These are phyloP conservation scores for Scedosporium aurantiacum DNA, from an alignment of 2,329 filamentous ascomycete genomes.

Conservation along the genomic window DNA sequence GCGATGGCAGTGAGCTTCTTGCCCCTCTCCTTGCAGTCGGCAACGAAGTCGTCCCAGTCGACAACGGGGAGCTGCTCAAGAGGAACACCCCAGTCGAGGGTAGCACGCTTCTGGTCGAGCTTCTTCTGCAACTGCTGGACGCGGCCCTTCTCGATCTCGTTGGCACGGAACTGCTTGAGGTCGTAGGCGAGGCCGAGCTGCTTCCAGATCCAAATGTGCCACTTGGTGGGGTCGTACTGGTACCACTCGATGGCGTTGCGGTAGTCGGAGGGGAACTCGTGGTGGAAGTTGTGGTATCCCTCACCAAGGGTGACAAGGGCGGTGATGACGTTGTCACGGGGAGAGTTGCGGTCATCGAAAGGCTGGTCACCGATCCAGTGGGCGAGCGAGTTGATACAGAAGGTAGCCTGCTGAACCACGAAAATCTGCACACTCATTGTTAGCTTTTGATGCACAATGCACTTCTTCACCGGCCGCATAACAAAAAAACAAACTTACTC, in stretches of 20 bases:
- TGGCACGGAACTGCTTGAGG: constrained; percentile 81
- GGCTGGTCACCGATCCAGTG: constrained; percentile 90
- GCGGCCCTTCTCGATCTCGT: constrained; percentile 87
- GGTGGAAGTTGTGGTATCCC: constrained; percentile 93
- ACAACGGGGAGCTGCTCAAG: constrained; percentile 78
- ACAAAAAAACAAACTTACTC: constrained; percentile 19
- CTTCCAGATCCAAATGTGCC: constrained; percentile 79
- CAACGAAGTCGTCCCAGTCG: constrained; percentile 77
- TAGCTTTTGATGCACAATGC: not conserved
- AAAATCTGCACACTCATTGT: constrained; percentile 40
- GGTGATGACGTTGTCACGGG: constrained; percentile 78
- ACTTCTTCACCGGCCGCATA: not conserved
- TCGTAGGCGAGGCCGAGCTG: constrained; percentile 73
- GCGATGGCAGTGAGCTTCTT: constrained; percentile 68
- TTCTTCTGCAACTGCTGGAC: constrained; percentile 88
- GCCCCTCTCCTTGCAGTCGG: constrained; percentile 59
- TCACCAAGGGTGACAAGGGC: constrained; percentile 77
- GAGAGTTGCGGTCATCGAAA: constrained; percentile 86
- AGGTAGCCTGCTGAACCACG: constrained; percentile 85
- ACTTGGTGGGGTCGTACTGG: constrained; percentile 88
- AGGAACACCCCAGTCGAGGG: constrained; percentile 76
- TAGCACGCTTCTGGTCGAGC: constrained; percentile 74
- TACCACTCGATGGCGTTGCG: constrained; percentile 85
- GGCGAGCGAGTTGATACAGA: constrained; percentile 84
- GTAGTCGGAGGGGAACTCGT: constrained; percentile 90